phyloP scores from a whole-genome alignment of 768 basidiomycete genomes.

The Mycena pura region DNA sequence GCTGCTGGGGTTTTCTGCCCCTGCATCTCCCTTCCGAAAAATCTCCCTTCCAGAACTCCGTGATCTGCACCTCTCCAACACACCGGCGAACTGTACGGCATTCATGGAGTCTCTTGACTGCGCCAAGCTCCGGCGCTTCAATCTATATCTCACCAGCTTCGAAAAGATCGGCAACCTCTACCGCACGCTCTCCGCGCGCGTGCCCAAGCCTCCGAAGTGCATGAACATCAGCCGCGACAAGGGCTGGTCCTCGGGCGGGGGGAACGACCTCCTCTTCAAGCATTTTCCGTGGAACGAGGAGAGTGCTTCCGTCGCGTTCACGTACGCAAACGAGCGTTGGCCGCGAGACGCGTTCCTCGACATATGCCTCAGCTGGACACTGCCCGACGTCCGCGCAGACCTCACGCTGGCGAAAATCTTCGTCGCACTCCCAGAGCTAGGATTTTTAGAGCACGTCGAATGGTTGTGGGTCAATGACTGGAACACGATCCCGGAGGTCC shows the following conservation, averaged over 20 bases:
- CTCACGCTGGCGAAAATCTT: not conserved
- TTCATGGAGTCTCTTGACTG: not conserved
- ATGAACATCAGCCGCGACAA: slow-evolving; percentile 9
- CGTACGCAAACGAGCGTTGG: not conserved
- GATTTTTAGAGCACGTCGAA: not conserved
- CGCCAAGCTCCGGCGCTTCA: not conserved
- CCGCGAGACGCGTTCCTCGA: not conserved
- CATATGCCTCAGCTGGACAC: slow-evolving; percentile 5
- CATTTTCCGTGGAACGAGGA: not conserved
- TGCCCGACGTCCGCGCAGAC: slow-evolving; percentile 3
- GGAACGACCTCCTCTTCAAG: not conserved
- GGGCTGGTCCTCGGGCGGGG: not conserved
- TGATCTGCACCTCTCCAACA: not conserved
- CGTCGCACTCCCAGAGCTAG: not conserved
- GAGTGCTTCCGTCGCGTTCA: slow-evolving; percentile 5
- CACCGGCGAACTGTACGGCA: not conserved
- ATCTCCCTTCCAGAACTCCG: slow-evolving; percentile 9
- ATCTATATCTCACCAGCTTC: not conserved
- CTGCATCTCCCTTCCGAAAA: not conserved
- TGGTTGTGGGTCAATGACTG: slow-evolving; percentile 8
- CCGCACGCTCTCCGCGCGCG: not conserved
- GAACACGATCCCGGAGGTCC: not conserved
- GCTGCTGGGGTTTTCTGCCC: not conserved
- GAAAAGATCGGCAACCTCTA: not conserved
- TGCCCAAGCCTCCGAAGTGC: not conserved